These are phyloP conservation scores for Epichloe brachyelytri DNA, from an alignment of 2,329 filamentous ascomycete species.

Conservation along the genomic window DNA sequence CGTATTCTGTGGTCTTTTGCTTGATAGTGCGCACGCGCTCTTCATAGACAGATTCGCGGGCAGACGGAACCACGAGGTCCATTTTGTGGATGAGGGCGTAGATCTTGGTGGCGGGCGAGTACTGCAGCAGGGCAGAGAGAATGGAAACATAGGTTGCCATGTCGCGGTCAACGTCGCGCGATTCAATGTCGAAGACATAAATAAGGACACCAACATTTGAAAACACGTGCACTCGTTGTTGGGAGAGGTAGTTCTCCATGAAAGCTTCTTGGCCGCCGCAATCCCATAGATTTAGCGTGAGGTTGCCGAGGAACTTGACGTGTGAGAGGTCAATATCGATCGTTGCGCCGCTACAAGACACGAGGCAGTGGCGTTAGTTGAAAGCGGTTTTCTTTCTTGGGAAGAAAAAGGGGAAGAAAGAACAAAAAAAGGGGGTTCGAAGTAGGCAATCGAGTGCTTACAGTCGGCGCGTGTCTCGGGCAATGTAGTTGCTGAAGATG, in stretches of 20 bases:
- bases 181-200: constrained; percentile 98
- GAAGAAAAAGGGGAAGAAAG: rapidly evolving
- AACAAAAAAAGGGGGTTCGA: not conserved
- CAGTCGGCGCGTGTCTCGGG: constrained; percentile 83
- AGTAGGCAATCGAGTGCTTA: constrained; percentile 20
- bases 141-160: constrained; percentile 86
- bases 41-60: constrained; percentile 71
- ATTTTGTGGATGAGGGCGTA: constrained; percentile 98
- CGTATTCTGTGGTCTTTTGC: constrained; percentile 52
- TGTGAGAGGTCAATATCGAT: constrained; percentile 98
- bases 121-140: constrained; percentile 77
- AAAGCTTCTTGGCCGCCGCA: constrained; percentile 98
- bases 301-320: constrained; percentile 95
- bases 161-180: constrained; percentile 84
- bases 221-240: constrained; percentile 93
- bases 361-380: not conserved
- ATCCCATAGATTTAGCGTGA: constrained; percentile 97
- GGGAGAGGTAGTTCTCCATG: constrained; percentile 94
- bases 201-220: constrained; percentile 92
- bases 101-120: constrained; percentile 66
- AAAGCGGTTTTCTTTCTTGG: not conserved
- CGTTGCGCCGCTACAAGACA: constrained; percentile 56
- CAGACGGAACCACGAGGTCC: constrained; percentile 76
- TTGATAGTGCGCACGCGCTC: constrained; percentile 68
- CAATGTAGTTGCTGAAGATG: constrained; percentile 98